Evolutionary conservation across 2,329 filamentous ascomycete species (phyloP), one percentile per base, ranked within the genome.

Genomic region (Aspergillus calidoustus): DNA sequence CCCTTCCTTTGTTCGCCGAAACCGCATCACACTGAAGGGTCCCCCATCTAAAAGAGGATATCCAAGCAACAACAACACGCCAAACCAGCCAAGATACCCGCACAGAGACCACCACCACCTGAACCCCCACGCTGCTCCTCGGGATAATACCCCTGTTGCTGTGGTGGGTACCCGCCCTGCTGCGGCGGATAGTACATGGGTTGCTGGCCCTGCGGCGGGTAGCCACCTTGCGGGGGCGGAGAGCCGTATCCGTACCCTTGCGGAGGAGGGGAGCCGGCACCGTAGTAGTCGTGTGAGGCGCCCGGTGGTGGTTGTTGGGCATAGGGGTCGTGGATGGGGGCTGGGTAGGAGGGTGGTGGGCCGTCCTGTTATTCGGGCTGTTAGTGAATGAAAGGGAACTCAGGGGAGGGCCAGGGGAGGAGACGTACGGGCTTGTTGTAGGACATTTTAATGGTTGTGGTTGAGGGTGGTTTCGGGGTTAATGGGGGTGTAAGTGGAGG

Each of bases 11-110:
- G 15, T 22, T 22, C 23, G 22, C 47, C 34, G 15, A 41, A 5
- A 41, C 11, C 5, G 34, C 34, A 28, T 28, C 25, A 28, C 25
- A 28, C 6, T 7, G 25, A 22, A 63, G 30, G 9, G 22, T 13
- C 43, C 31, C 9, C 34, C 53, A 7, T 25, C 56, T 76, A 79
- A 60, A 80, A 81, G 56, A 81, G 66, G 54, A 79, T 76, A 72
- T 82, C 81, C 72, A 83, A 75, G 70, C 81, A 83, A 68, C 81
- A 83, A 67, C 81, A 83, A 65, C 80, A 82, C 8, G 81, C 81
- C 59, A 82, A 57, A 19, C 78, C 80, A 51, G 78, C 80, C 66
- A 81, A 69, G 17, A 83, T 72, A 70, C 80, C 81, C 1, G 81
- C 80, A 58, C 81, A 83, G 34, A 81, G 75, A 2, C 81, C 80